Evolutionary conservation across 2,329 filamentous ascomycete species (phyloP).

Genomic region (Celoporthe dispersa): DNA sequence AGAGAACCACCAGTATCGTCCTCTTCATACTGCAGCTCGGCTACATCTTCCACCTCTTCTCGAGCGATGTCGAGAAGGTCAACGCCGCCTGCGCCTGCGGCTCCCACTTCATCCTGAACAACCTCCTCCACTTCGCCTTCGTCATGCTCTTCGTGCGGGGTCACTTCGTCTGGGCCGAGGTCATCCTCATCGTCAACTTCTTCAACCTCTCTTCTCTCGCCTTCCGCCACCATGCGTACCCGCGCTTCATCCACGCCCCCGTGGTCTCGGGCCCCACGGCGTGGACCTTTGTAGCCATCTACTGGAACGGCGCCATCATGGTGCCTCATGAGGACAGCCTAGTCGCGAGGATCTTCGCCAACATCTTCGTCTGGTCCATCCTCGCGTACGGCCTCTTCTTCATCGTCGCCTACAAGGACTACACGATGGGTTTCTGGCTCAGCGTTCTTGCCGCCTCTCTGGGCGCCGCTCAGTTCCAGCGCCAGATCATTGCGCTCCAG

Average conservation of each 20-base stretch:
- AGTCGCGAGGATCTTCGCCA: slow-evolving; percentile 78
- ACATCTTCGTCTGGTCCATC: slow-evolving; percentile 86
- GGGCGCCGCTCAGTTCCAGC: slow-evolving; percentile 76
- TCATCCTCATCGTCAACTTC: slow-evolving; percentile 80
- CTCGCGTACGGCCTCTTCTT: slow-evolving; percentile 78
- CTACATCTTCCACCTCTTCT: slow-evolving; percentile 80
- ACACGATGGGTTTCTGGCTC: slow-evolving; percentile 79
- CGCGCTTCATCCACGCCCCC: slow-evolving; percentile 76
- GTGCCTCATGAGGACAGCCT: slow-evolving; percentile 69
- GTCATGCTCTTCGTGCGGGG: slow-evolving; percentile 81
- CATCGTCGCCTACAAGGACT: slow-evolving; percentile 73
- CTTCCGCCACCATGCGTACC: slow-evolving; percentile 75
- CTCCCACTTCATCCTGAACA: slow-evolving; percentile 84
- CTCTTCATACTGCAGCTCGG: slow-evolving; percentile 76
- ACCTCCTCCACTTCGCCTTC: slow-evolving; percentile 80
- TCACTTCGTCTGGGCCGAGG: slow-evolving; percentile 75
- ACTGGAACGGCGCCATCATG: slow-evolving; percentile 87
- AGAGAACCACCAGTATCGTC: slow-evolving; percentile 57
- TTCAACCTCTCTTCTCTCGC: slow-evolving; percentile 79
- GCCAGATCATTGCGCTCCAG: slow-evolving; percentile 77
- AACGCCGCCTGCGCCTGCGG: slow-evolving; percentile 77
- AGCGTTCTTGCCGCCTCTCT: slow-evolving; percentile 75
- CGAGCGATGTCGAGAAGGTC: slow-evolving; percentile 63
- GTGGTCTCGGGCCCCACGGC: slow-evolving; percentile 78
- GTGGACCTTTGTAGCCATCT: slow-evolving; percentile 85